Evolutionary conservation across 2,329 filamentous ascomycete species (phyloP), one percentile per base, ranked within the genome.

Genomic region (Keithomyces neogunnii): DNA sequence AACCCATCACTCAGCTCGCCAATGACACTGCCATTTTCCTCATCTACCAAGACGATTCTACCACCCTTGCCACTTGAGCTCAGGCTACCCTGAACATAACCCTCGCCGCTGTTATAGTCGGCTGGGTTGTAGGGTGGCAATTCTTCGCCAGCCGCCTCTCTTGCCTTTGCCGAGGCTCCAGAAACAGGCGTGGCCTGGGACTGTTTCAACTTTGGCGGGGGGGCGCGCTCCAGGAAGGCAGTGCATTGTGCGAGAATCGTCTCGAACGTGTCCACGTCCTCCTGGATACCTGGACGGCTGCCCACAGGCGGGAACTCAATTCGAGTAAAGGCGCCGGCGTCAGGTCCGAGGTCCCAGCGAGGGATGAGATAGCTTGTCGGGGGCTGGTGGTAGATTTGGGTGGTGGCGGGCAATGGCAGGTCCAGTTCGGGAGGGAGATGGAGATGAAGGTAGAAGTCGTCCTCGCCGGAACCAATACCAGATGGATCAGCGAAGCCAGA

Each of bases 171-270:
- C 13, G 57, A 63, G 32, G 63, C 59, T n/a, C 26, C 32, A 30
- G 42, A 35, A 11, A 7, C 47, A 13, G 50, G 43, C 9, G 40
- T 19, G 5, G 64, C 65, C 59, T 70, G 63, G 55, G 65, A 60
- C 45, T 49, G 59, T 54, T 59, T 60, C 31, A 63, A 55, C 56
- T 68, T 72, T 8, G 80, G 84, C 5, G 88, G 82, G 40, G 84
- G 76, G 8, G 88, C 85, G 44, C 90, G 83, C 68, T 97, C 92
- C 4, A 96, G 80, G 67, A 99, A 97, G 2, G 92, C 89, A 2
- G 92, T 97, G 69, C 92, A 97, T 70, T 97, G 90, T n/a, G 92
- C 92, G 48, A 97, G 77, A 57, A 97, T 97, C 3, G 92, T 96
- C 74, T 97, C 92, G 63, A 96, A 97, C 1, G 92, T 97, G 65